A percentile compares a stretch with the other conserved stretches of the same genome.
Conservation (phyloP, 2,329 filamentous ascomycete genomes). For the Incumbomyces delicatus region DNA sequence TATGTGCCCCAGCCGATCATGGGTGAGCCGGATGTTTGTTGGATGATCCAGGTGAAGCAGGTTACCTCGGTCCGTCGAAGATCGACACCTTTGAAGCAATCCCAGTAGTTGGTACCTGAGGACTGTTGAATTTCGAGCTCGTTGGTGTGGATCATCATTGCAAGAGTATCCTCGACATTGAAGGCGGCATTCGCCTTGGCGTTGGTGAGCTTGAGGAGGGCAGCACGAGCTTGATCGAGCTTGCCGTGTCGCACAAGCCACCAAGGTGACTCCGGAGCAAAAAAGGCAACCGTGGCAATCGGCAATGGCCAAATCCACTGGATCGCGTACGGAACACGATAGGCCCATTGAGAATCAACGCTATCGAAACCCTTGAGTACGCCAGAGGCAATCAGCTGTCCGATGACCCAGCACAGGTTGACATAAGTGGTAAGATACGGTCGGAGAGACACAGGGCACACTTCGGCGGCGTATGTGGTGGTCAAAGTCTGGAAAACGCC, state of each 20-base stretch:
- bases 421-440: slow-evolving; percentile 29
- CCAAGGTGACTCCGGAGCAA: slow-evolving; percentile 41
- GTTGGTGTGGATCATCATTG: slow-evolving; percentile 23
- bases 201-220: slow-evolving; percentile 36
- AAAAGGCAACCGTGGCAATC: slow-evolving; percentile 16
- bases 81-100: slow-evolving; percentile 27
- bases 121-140: slow-evolving; percentile 21
- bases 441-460: slow-evolving; percentile 27
- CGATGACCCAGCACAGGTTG: slow-evolving; percentile 34
- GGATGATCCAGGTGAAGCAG: slow-evolving; percentile 33
- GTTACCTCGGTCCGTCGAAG: slow-evolving; percentile 35
- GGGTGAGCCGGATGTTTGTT: slow-evolving; percentile 55
- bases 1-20: slow-evolving; percentile 56
- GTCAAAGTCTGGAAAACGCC: slow-evolving; percentile 29
- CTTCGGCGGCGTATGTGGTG: slow-evolving; percentile 30
- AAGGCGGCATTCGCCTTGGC: slow-evolving; percentile 21
- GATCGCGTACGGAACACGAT: slow-evolving; percentile 30
- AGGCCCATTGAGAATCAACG: slow-evolving; percentile 25
- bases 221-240: slow-evolving; percentile 38
- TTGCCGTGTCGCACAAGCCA: slow-evolving; percentile 42
- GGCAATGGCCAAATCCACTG: slow-evolving; percentile 24
- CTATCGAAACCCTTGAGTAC: slow-evolving; percentile 25
- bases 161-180: slow-evolving; percentile 23
- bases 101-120: slow-evolving; percentile 23
- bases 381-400: slow-evolving; percentile 30